A percentile compares a stretch with the other conserved stretches of the same genome.
phyloP scores from a whole-genome alignment of 495 filamentous ascomycete genomes.

The Penicillium macrosclerotiorum region DNA sequence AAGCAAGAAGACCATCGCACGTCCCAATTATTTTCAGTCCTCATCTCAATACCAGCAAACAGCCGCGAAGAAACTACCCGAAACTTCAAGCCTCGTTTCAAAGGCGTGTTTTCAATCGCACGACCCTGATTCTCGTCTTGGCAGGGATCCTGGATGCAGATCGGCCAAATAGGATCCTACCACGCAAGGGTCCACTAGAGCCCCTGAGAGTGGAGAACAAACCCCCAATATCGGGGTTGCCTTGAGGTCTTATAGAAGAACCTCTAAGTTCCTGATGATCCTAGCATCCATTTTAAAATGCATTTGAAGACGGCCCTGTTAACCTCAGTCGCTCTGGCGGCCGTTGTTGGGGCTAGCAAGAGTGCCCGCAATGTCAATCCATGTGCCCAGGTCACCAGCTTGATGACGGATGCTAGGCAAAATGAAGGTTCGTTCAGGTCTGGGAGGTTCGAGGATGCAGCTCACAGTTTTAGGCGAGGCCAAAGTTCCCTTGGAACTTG shows the following conservation, averaged over 20 bases:
- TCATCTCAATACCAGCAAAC: too few species aligned
- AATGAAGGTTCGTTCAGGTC: conserved; percentile 14
- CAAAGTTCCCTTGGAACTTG: conserved; percentile 27
- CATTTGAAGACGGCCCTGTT: conserved; percentile 14
- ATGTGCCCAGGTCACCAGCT: conserved; percentile 23
- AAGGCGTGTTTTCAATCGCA: too few species aligned
- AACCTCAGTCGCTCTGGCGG: conserved; percentile 13
- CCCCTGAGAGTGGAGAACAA: conserved; percentile 22
- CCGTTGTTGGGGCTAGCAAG: conserved; percentile 9
- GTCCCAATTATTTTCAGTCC: too few species aligned
- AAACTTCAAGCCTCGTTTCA: conserved; percentile 5
- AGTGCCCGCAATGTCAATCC: conserved; percentile 20
- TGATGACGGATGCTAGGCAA: conserved; percentile 18
- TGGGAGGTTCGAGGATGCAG: background rate
- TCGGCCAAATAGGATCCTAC: conserved; percentile 19
- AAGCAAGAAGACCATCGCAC: too few species aligned
- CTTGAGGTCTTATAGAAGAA: background rate
- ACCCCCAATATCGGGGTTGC: conserved; percentile 7
- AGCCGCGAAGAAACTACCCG: conserved; percentile 2
- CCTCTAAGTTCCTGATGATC: conserved; percentile 2
- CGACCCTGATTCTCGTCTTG: conserved; percentile 18
- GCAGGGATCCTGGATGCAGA: conserved; percentile 17
- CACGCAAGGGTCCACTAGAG: conserved; percentile 23
- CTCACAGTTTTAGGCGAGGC: conserved; percentile 20
- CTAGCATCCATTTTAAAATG: conserved; percentile 13